Conservation (phyloP, 2,329 filamentous ascomycete genomes). For the Rachicladosporium sp. region DNA sequence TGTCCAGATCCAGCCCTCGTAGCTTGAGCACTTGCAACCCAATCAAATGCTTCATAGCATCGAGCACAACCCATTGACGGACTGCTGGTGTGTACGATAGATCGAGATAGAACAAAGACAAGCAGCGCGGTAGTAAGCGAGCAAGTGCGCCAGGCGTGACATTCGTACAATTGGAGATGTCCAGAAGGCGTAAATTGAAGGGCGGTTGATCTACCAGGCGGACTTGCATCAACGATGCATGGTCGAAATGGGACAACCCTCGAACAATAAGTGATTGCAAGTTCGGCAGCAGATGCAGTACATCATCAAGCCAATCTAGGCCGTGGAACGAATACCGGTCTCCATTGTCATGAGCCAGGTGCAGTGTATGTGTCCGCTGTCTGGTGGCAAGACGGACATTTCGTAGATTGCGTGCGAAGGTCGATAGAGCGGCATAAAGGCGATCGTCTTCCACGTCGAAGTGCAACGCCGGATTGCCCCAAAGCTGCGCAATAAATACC, state of each 20-base stretch:
- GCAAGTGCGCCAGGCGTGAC: slow-evolving; percentile 43
- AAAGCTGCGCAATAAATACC: slow-evolving; percentile 47
- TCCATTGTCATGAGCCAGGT: slow-evolving; percentile 47
- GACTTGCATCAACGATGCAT: slow-evolving; percentile 34
- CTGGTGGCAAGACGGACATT: slow-evolving; percentile 41
- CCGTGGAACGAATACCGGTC: slow-evolving; percentile 44
- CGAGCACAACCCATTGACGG: slow-evolving; percentile 30
- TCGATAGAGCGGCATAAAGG: slow-evolving; percentile 48
- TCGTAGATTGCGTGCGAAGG: slow-evolving; percentile 45
- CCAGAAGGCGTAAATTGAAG: slow-evolving; percentile 36
- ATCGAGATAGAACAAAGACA: slow-evolving; percentile 46
- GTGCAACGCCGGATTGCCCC: slow-evolving; percentile 51
- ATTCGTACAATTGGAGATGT: slow-evolving; percentile 46
- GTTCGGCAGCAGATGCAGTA: slow-evolving; percentile 45
- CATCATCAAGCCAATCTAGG: slow-evolving; percentile 48
- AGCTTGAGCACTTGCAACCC: slow-evolving; percentile 47
- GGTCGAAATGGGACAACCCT: slow-evolving; percentile 49
- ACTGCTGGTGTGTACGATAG: slow-evolving; percentile 35
- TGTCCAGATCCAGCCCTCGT: slow-evolving; percentile 40
- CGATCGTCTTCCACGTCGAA: slow-evolving; percentile 49
- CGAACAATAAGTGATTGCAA: slow-evolving; percentile 49
- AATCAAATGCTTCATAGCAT: slow-evolving; percentile 33
- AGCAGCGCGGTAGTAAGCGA: slow-evolving; percentile 40
- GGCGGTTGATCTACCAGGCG: neutral
- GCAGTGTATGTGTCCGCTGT: slow-evolving; percentile 48